phyloP scores from a whole-genome alignment of 1,284 basidiomycete species.

The Trichosporon faecale region DNA sequence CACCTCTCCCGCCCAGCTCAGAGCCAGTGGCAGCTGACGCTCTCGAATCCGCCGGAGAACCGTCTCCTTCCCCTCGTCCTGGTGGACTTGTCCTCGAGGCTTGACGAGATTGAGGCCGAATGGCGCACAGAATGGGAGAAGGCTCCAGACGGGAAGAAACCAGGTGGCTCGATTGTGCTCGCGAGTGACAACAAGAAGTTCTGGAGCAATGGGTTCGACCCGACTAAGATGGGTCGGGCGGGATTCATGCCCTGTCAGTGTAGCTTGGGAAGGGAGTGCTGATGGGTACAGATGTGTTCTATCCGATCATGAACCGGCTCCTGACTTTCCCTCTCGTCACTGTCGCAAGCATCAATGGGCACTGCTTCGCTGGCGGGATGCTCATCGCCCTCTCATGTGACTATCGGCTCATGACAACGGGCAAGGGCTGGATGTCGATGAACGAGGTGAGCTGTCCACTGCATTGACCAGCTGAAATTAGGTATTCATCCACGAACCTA shows the following conservation, averaged over 20 bases:
- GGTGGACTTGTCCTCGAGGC: constrained; percentile 52
- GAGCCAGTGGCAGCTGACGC: constrained; percentile 42
- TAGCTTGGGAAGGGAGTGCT: neutral
- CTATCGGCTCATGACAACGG: constrained; percentile 83
- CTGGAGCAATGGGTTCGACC: constrained; percentile 84
- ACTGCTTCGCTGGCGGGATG: constrained; percentile 78
- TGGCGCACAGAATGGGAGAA: constrained; percentile 59
- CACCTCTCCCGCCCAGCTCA: constrained; percentile 35
- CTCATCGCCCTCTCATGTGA: constrained; percentile 78
- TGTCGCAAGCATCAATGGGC: constrained; percentile 84
- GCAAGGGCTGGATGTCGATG: constrained; percentile 82
- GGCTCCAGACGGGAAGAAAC: constrained; percentile 28
- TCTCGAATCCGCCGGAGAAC: constrained; percentile 50
- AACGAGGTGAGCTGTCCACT: constrained; percentile 66
- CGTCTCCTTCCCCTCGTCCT: constrained; percentile 46
- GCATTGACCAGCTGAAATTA: constrained; percentile 16
- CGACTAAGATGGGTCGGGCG: constrained; percentile 61
- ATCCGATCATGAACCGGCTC: constrained; percentile 40
- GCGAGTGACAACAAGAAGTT: constrained; percentile 75
- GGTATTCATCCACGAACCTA: constrained; percentile 65
- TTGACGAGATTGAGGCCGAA: constrained; percentile 73
- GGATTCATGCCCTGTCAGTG: constrained; percentile 69
- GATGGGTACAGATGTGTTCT: constrained; percentile 40
- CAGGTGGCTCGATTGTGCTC: constrained; percentile 69
- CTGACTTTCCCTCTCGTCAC: constrained; percentile 57